Conservation (phyloP, 768 basidiomycete species). For the Fomitopsis pulvina region DNA sequence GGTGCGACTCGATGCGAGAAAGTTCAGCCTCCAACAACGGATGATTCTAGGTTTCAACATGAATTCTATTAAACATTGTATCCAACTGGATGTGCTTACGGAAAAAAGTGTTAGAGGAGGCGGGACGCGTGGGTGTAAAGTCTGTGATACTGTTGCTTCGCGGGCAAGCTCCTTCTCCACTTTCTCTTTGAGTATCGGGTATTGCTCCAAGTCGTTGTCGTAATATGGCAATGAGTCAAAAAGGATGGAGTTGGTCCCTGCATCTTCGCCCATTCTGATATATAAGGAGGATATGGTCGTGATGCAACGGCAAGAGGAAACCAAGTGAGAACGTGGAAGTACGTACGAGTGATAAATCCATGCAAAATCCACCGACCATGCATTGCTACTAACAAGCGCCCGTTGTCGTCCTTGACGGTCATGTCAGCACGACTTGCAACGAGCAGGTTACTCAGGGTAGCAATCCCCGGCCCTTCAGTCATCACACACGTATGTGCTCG, state of each 20-base stretch:
- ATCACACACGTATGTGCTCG: no score
- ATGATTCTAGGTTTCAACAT: slow-evolving; percentile 41
- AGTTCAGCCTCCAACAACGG: slow-evolving; percentile 69
- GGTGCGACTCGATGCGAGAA: slow-evolving; percentile 61
- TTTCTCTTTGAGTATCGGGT: slow-evolving; percentile 62
- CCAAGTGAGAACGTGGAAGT: not conserved
- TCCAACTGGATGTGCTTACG: slow-evolving; percentile 39
- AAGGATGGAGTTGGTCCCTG: slow-evolving; percentile 27
- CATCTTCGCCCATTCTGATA: slow-evolving; percentile 1
- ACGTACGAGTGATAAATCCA: no score
- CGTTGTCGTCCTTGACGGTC: slow-evolving; percentile 11
- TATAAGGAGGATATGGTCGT: not conserved
- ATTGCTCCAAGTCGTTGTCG: slow-evolving; percentile 83
- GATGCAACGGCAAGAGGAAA: not conserved
- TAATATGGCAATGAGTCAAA: slow-evolving; percentile 92
- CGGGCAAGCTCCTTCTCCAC: slow-evolving; percentile 72
- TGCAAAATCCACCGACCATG: no score
- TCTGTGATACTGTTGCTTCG: slow-evolving; percentile 47
- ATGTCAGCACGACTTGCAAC: slow-evolving; percentile 42
- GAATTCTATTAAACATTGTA: not conserved
- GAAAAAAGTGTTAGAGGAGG: slow-evolving; percentile 59
- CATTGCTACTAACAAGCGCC: no score
- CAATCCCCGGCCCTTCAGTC: slow-evolving; percentile 32
- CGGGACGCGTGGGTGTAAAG: slow-evolving; percentile 69
- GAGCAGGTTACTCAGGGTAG: slow-evolving; percentile 35